Evolutionary conservation across 1,284 basidiomycete species (phyloP), one percentile per base, ranked within the genome.

Genomic region (Agroathelia rolfsii): DNA sequence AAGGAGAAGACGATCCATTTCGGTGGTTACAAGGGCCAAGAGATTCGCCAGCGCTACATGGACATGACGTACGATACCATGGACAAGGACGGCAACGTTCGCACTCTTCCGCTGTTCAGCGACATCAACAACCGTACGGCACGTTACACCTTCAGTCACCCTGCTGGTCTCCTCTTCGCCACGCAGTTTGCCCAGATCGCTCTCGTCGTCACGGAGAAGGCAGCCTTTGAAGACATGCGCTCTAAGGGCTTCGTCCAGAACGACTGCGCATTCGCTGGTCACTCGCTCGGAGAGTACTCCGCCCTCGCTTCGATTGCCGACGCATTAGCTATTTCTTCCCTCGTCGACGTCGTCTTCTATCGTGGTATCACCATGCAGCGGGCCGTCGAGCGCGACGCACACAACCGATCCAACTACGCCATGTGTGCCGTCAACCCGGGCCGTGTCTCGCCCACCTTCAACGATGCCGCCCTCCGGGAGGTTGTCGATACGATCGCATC

Each of bases 281-380:
- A 97, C 67, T 97, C 93, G 24, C 75, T 98, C 28, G 94, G 94
- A 47, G 94, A 98, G 61, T 98, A 98, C 59, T 96, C 94, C 31
- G 92, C 94, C 9, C 73, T 98, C 8, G 94, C 95, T 1, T 93
- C 93, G 10, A 93, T 97, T 44, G 94, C 94, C 27, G 90, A 92
- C 55, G 88, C 96, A 28, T 76, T 98, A 28, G 83, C 89, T 27
- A 90, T 97, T 52, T 88, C 93, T 19, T 78, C 89, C n/a, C 77
- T 98, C 32, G 89, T 94, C 47, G 93, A 97, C 48, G 88, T 98
- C 51, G 94, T 98, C 26, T 97, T 98, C 73, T 97, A 96, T 61
- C 89, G 95, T 59, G 94, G 94, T 54, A 94, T 98, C 51, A 98
- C 94, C 31, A 98, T 98, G 94, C 93, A 96, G 55, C 87, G 92